These are phyloP conservation scores for Meyerozyma athensensis DNA, from an alignment of 1,139 yeast species.

Conservation along the genomic window DNA sequence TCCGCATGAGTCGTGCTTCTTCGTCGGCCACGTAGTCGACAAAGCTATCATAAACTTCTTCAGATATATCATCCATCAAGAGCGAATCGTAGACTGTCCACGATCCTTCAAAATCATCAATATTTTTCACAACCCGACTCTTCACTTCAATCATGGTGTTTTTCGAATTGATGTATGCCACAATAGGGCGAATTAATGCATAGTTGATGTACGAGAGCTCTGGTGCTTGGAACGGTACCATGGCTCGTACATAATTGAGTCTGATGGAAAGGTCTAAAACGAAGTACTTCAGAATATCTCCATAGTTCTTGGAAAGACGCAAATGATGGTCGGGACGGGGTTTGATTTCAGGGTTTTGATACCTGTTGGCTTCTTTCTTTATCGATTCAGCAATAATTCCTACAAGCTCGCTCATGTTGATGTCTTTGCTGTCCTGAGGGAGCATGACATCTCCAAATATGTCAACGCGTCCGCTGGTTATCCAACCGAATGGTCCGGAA, in stretches of 20 bases:
- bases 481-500: constrained; percentile 97
- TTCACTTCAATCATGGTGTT: constrained; percentile 85
- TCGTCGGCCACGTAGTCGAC: constrained; percentile 87
- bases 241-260: constrained; percentile 81
- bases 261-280: constrained; percentile 75
- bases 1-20: constrained; percentile 63
- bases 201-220: constrained; percentile 85
- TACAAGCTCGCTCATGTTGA: constrained; percentile 39
- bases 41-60: constrained; percentile 87
- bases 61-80: constrained; percentile 86
- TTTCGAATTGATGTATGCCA: constrained; percentile 87
- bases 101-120: constrained; percentile 85
- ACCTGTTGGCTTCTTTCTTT: constrained; percentile 36
- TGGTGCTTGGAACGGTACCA: constrained; percentile 78
- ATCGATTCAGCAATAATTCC: constrained; percentile 36
- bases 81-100: constrained; percentile 94
- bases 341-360: constrained; percentile 33
- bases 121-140: constrained; percentile 75
- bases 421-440: constrained; percentile 54
- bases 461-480: constrained; percentile 84
- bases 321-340: constrained; percentile 24
- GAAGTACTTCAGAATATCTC: constrained; percentile 50
- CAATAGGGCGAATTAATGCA: constrained; percentile 90
- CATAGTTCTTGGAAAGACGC: constrained; percentile 23
- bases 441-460: constrained; percentile 87